phyloP scores from a whole-genome alignment of 1,139 yeast species.

The Debaryomyces udenii region DNA sequence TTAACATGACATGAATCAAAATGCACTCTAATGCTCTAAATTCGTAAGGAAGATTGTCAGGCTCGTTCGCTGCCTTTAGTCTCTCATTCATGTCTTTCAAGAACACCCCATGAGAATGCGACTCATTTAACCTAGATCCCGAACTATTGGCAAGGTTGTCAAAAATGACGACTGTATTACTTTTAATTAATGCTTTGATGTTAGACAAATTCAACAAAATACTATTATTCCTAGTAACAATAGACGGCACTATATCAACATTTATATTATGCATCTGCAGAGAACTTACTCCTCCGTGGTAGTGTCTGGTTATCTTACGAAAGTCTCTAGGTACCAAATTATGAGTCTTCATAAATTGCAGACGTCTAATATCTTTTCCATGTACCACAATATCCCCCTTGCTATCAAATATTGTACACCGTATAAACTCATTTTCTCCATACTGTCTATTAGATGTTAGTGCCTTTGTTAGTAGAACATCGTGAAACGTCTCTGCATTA shows the following conservation, averaged over 20 bases:
- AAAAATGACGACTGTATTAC: slow-evolving; percentile 43
- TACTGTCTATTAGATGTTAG: slow-evolving; percentile 21
- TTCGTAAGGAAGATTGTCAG: slow-evolving; percentile 43
- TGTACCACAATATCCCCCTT: slow-evolving; percentile 42
- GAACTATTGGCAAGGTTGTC: slow-evolving; percentile 30
- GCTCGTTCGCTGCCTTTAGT: slow-evolving; percentile 26
- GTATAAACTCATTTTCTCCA: slow-evolving; percentile 32
- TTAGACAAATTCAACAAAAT: slow-evolving; percentile 45
- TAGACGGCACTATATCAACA: slow-evolving; percentile 48
- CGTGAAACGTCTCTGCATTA: slow-evolving; percentile 20
- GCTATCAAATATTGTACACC: slow-evolving; percentile 62
- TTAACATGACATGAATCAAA: slow-evolving; percentile 40
- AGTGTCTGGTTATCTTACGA: slow-evolving; percentile 40
- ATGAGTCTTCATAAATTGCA: slow-evolving; percentile 40
- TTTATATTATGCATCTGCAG: slow-evolving; percentile 20
- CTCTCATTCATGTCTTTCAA: slow-evolving; percentile 36
- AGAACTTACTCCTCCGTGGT: slow-evolving; percentile 13
- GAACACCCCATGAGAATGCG: slow-evolving; percentile 40
- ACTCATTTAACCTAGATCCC: slow-evolving; percentile 35
- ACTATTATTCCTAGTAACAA: slow-evolving; percentile 39
- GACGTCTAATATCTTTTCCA: slow-evolving; percentile 41
- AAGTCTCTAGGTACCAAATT: slow-evolving; percentile 45
- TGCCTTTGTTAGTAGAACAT: slow-evolving; percentile 27
- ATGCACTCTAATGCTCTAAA: slow-evolving; percentile 49
- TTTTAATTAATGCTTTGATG: slow-evolving; percentile 45